phyloP scores from a whole-genome alignment of 106 monocot species.

The Xerophyta viscosa region DNA sequence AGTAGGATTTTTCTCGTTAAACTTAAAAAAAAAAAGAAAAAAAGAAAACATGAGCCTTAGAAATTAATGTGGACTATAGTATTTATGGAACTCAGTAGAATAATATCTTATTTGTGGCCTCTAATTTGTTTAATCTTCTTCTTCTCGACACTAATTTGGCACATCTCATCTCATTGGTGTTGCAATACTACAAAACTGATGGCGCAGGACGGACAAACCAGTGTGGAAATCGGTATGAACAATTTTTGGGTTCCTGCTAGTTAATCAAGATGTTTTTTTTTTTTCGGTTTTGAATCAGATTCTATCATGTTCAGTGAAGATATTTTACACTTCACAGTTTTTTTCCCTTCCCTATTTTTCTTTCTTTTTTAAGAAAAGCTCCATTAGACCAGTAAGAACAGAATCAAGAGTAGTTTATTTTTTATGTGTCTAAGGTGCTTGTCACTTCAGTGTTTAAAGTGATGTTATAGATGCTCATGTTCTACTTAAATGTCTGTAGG shows the following conservation, averaged over 20 bases:
- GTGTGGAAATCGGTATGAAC: slow-evolving; percentile 66
- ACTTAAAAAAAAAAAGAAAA: too few relatives aligned
- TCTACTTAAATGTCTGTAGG: slow-evolving; percentile 26
- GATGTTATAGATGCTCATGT: background rate
- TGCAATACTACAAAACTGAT: background rate
- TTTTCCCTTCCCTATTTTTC: too few relatives aligned
- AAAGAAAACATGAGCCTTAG: too few relatives aligned
- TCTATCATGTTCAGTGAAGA: too few relatives aligned
- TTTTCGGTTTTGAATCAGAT: too few relatives aligned
- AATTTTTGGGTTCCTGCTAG: too few relatives aligned
- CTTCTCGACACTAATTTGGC: too few relatives aligned
- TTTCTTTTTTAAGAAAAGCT: too few relatives aligned
- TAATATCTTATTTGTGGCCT: background rate
- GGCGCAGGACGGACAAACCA: slow-evolving; percentile 71
- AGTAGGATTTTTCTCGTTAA: too few relatives aligned
- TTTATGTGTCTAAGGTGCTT: too few relatives aligned
- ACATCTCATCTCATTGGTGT: background rate
- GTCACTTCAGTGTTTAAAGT: background rate
- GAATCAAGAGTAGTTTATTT: background rate
- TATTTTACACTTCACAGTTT: too few relatives aligned
- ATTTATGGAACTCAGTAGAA: background rate
- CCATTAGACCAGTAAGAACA: background rate
- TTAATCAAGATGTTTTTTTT: too few relatives aligned
- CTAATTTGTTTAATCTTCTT: background rate
- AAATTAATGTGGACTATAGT: background rate